These are phyloP conservation scores for Euryodendron excelsum DNA, from an alignment of 148 eudicot species.

Conservation along the genomic window DNA sequence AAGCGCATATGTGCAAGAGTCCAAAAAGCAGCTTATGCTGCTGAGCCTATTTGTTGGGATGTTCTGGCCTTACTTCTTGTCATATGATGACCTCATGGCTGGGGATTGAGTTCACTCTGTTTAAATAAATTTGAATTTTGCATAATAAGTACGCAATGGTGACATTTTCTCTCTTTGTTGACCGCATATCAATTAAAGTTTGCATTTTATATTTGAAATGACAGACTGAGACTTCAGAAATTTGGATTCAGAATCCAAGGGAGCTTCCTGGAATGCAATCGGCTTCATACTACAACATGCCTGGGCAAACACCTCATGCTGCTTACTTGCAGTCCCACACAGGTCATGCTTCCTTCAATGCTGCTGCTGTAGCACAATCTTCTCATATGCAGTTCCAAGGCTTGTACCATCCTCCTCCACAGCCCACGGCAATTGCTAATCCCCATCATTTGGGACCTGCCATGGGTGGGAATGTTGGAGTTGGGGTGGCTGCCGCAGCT, in stretches of 20 bases:
- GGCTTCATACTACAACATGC: constrained; percentile 70
- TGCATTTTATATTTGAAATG: neutral
- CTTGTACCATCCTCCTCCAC: constrained; percentile 60
- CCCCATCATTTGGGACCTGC: constrained; percentile 66
- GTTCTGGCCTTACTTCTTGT: neutral
- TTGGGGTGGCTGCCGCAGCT: constrained; percentile 50
- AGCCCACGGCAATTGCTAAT: constrained; percentile 55
- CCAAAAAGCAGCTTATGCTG: no score
- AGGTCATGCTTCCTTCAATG: constrained; percentile 66
- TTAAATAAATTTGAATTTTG: neutral
- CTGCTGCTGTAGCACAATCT: constrained; percentile 64
- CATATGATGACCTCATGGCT: no score
- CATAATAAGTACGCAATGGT: neutral
- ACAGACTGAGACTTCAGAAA: constrained; percentile 81
- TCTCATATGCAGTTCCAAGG: constrained; percentile 85
- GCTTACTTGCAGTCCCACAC: constrained; percentile 67
- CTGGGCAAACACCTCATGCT: constrained; percentile 68
- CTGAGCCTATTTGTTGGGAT: neutral
- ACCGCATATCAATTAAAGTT: neutral
- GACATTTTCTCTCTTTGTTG: neutral
- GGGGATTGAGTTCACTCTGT: no score
- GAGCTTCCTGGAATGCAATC: constrained; percentile 67
- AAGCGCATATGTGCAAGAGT: neutral
- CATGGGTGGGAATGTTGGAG: constrained; percentile 55
- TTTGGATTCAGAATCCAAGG: constrained; percentile 74